Evolutionary conservation across 83 land plant species (phyloP).

Genomic region (Thuja plicata): DNA sequence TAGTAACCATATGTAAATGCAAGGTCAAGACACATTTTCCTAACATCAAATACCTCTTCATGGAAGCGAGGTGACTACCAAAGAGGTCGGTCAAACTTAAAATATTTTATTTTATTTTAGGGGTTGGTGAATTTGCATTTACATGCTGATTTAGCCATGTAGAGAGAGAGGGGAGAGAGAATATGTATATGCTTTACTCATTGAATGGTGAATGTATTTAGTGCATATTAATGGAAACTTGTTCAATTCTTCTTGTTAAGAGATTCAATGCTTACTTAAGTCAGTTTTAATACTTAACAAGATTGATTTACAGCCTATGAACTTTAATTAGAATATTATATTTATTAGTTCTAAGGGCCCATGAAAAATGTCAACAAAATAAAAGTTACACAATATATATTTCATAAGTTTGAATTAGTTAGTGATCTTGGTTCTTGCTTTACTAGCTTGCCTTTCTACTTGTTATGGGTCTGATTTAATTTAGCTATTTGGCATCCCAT

Average conservation of each 20-base stretch:
- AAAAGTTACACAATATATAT: background rate
- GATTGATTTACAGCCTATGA: background rate
- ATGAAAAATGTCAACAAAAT: background rate
- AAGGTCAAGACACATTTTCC: too few relatives aligned
- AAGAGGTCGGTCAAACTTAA: too few relatives aligned
- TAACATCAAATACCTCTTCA: too few relatives aligned
- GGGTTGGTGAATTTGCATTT: background rate
- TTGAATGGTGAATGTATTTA: background rate
- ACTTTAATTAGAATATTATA: background rate
- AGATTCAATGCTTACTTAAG: background rate
- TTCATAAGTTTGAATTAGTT: background rate
- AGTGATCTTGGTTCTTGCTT: background rate
- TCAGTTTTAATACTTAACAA: background rate
- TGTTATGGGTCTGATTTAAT: background rate
- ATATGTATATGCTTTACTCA: background rate
- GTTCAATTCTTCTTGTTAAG: too few relatives aligned
- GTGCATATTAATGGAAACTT: background rate
- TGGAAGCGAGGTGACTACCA: too few relatives aligned
- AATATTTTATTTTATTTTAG: too few relatives aligned
- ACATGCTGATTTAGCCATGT: background rate
- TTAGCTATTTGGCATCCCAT: background rate
- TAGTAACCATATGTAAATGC: too few relatives aligned
- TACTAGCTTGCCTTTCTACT: background rate
- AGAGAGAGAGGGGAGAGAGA: background rate
- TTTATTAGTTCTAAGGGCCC: background rate